Evolutionary conservation across 2,329 filamentous ascomycete species (phyloP).

Genomic region (Colletotrichum graminicola): DNA sequence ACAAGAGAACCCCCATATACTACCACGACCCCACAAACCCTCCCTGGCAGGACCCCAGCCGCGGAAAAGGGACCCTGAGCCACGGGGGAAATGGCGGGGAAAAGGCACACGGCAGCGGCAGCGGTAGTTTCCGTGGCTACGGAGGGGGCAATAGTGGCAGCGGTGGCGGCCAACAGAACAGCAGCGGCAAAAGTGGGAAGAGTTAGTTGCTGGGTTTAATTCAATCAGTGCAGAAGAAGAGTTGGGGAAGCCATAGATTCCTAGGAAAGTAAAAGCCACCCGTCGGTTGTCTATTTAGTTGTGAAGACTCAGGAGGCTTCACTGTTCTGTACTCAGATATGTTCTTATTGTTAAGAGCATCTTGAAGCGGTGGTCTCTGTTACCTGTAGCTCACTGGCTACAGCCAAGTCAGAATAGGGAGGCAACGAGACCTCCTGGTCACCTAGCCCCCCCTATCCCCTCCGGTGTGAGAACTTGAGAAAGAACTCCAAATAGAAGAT

Average conservation of each 20-base stretch:
- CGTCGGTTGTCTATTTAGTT: neutral
- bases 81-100: neutral
- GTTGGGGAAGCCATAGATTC: neutral
- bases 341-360: neutral
- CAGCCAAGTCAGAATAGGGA: neutral
- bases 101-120: no score
- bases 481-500: neutral
- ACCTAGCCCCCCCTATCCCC: neutral
- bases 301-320: neutral
- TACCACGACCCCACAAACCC: conserved; percentile 15
- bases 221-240: neutral
- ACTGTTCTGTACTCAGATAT: neutral
- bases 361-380: neutral
- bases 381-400: neutral
- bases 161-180: neutral
- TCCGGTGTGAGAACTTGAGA: neutral
- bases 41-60: neutral
- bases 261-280: neutral
- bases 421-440: neutral
- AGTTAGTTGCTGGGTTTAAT: neutral
- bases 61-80: neutral
- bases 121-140: neutral
- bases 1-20: conserved; percentile 11
- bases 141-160: neutral
- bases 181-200: neutral